phyloP scores from a whole-genome alignment of 2,329 filamentous ascomycete genomes.

The Tetracladium maxilliforme region DNA sequence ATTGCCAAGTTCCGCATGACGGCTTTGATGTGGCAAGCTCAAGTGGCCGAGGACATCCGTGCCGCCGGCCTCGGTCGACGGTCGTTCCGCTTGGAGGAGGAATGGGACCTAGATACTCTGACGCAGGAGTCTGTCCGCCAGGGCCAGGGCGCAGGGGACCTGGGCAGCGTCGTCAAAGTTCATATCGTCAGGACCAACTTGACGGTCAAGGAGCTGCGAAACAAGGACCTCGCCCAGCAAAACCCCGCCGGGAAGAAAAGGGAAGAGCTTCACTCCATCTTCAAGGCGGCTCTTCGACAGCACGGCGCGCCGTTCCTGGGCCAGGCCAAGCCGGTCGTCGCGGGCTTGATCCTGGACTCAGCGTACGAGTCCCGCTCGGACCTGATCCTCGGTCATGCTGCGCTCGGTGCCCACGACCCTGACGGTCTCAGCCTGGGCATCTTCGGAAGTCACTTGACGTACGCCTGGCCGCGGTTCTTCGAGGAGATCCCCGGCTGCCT shows the following conservation, averaged over 20 bases:
- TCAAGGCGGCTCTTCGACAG: conserved; percentile 28
- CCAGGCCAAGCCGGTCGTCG: conserved; percentile 43
- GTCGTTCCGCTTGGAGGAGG: conserved; percentile 60
- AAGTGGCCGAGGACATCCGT: conserved; percentile 63
- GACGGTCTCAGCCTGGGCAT: conserved; percentile 50
- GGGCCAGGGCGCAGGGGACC: too few species aligned
- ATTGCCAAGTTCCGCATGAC: conserved; percentile 59
- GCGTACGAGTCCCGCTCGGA: conserved; percentile 46
- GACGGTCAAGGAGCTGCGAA: conserved; percentile 50
- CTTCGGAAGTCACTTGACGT: conserved; percentile 56
- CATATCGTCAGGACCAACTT: conserved; percentile 52
- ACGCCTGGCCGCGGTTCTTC: conserved; percentile 54
- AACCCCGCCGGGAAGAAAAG: conserved; percentile 37
- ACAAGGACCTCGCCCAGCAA: conserved; percentile 51
- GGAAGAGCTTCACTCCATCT: conserved; percentile 31
- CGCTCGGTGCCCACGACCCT: conserved; percentile 36
- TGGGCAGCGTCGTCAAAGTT: conserved; percentile 36
- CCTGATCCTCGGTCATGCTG: conserved; percentile 51
- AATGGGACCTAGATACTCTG: conserved; percentile 54
- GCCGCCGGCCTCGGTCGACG: conserved; percentile 52
- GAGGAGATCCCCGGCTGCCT: conserved; percentile 46
- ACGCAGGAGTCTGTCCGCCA: conserved; percentile 17
- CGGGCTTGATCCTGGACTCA: conserved; percentile 54
- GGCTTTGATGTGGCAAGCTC: conserved; percentile 64
- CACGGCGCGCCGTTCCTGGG: conserved; percentile 16